A percentile compares a stretch with the other conserved stretches of the same genome.
Evolutionary conservation across 108 stramenopile genomes (phyloP).

Genomic region (Nitzschia putrida): DNA sequence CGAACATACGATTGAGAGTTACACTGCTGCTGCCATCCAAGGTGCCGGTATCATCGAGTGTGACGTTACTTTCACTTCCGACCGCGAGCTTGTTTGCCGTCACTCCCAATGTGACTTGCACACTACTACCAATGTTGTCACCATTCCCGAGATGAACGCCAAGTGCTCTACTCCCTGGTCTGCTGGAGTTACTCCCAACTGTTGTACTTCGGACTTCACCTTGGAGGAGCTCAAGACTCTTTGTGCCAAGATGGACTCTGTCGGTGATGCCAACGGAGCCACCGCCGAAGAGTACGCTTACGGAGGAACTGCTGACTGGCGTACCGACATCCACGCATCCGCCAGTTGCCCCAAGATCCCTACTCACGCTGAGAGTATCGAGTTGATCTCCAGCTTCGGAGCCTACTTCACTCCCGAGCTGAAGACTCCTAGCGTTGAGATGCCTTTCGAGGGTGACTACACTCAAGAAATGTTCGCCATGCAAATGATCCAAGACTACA

Average conservation of each 20-base stretch:
- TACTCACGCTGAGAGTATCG: constrained; percentile 69
- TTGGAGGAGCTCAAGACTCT: constrained; percentile 69
- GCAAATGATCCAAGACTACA: constrained; percentile 72
- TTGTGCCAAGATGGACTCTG: constrained; percentile 78
- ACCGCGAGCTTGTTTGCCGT: constrained; percentile 65
- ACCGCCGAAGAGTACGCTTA: constrained; percentile 54
- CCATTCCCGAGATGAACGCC: constrained; percentile 57
- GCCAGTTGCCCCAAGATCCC: constrained; percentile 53
- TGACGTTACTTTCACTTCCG: constrained; percentile 81
- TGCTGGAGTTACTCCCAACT: constrained; percentile 49
- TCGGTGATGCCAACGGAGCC: constrained; percentile 37
- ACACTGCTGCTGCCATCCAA: constrained; percentile 51
- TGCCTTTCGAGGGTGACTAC: constrained; percentile 65
- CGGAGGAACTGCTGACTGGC: constrained; percentile 62
- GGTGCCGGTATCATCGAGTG: constrained; percentile 82
- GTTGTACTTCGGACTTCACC: constrained; percentile 75
- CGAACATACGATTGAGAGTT: constrained; percentile 53
- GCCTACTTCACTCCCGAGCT: constrained; percentile 72
- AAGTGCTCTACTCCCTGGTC: constrained; percentile 66
- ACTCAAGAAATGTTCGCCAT: constrained; percentile 68
- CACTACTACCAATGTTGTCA: constrained; percentile 69
- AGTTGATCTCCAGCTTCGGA: constrained; percentile 41
- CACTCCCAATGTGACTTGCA: constrained; percentile 79
- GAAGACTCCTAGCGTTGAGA: constrained; percentile 59
- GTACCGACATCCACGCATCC: constrained; percentile 57